Percentiles rank a stretch among this genome's conserved stretches.
Conservation (phyloP, 2,329 filamentous ascomycete species). For the Cytospora schulzeri region DNA sequence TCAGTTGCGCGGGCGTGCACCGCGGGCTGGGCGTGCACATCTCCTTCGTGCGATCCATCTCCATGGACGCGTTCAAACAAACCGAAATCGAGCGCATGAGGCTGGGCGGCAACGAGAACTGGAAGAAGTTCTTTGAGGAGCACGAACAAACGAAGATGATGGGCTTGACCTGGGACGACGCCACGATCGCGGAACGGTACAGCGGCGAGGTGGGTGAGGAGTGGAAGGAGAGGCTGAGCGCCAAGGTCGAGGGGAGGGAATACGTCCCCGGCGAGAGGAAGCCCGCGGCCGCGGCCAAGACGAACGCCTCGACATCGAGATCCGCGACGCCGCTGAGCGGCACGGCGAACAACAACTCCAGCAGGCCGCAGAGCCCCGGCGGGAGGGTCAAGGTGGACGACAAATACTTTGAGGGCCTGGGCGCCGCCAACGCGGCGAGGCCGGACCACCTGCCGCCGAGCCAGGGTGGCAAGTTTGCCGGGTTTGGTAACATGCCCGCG, state of each 20-base stretch:
- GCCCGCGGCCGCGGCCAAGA: constrained; percentile 35
- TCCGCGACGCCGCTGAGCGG: constrained; percentile 39
- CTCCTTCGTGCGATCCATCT: constrained; percentile 95
- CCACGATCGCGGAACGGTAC: constrained; percentile 88
- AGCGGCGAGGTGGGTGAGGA: constrained; percentile 89
- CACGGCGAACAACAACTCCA: constrained; percentile 37
- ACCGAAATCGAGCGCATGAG: constrained; percentile 93
- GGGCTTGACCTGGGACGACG: constrained; percentile 77
- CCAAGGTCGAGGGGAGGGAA: constrained; percentile 84
- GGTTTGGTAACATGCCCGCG: constrained; percentile 80
- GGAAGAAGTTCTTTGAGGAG: constrained; percentile 83
- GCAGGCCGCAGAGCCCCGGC: constrained; percentile 43
- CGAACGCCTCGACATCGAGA: constrained; percentile 21
- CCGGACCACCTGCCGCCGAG: constrained; percentile 76
- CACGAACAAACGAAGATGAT: constrained; percentile 67
- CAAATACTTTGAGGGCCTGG: constrained; percentile 85
- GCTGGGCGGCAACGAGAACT: constrained; percentile 84
- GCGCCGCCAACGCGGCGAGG: constrained; percentile 77
- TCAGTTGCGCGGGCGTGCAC: constrained; percentile 93
- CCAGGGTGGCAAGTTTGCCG: constrained; percentile 89
- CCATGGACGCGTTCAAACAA: constrained; percentile 97
- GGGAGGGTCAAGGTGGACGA: constrained; percentile 72
- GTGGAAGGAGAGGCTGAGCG: constrained; percentile 86
- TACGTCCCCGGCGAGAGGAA: constrained; percentile 76
- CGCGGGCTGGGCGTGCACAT: constrained; percentile 96